Evolutionary conservation across 116 monocot species (phyloP).

Genomic region (Trichopus zeylanicus): DNA sequence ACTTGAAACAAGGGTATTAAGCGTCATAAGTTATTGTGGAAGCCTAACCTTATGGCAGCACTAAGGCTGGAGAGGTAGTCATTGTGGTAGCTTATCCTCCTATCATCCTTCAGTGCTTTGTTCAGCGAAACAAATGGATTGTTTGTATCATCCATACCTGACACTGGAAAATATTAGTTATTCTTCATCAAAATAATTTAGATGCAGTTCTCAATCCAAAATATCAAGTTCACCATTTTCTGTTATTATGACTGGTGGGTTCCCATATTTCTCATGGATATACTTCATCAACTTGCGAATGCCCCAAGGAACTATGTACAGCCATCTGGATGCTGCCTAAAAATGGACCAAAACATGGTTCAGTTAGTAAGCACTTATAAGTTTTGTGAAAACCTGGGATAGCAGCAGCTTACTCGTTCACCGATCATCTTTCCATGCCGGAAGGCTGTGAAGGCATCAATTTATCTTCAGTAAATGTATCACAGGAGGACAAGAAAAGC

Average conservation of each 20-base stretch:
- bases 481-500: not conserved
- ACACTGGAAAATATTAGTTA: not conserved
- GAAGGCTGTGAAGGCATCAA: constrained; percentile 30
- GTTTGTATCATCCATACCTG: constrained; percentile 70
- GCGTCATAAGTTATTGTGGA: not conserved
- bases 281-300: constrained; percentile 55
- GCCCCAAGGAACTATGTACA: constrained; percentile 73
- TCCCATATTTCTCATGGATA: constrained; percentile 51
- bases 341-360: not conserved
- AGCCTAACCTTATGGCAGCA: constrained; percentile 36
- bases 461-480: not conserved
- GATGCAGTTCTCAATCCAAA: not conserved
- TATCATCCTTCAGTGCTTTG: constrained; percentile 47
- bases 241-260: constrained; percentile 41
- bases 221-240: constrained; percentile 43
- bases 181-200: not conserved
- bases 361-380: not conserved
- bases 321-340: constrained; percentile 28
- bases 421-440: constrained; percentile 47
- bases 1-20: too few species aligned
- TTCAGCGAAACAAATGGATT: constrained; percentile 25
- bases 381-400: too few species aligned
- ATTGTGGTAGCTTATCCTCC: constrained; percentile 53
- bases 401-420: constrained; percentile 35
- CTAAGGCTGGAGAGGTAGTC: constrained; percentile 40